Base-by-base conservation (phyloP, 139 green algal genomes). In the Volvox africanus region DNA sequence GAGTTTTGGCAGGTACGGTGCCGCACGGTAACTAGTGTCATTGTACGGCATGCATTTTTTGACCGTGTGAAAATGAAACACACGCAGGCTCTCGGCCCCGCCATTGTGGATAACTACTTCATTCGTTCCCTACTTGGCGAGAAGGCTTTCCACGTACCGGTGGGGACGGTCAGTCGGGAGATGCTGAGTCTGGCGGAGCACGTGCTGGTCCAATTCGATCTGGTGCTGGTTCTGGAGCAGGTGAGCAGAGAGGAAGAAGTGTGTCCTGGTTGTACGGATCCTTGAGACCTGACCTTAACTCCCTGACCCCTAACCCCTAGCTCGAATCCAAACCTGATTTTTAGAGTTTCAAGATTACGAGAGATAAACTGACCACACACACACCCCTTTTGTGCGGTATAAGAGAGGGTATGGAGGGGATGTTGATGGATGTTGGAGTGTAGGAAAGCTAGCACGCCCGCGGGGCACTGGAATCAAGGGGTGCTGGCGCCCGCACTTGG, bases 41-140 rank as follows among this genome's bases (percentile, higher is more conserved):
- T 55, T 55, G 44, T 55, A 55, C 44, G 44, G 44, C 44, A 55
- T 5, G 44, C 9, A 55, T 9, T 55, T 14, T 9, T 5, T 55
- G 9, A 55, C 44, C 44, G 5, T 55, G 44, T 14, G 44, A 55
- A 55, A 55, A 55, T 14, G 1, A 19, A 68, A 24, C 79, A 13
- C 37, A 0, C 32, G 79, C 82, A 88, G 82, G 32, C 24, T 18
- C 85, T 89, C 14, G 69, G 85, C 28, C 86, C 86, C 30, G 86
- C 86, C 21, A 81, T 90, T 13, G 75, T 90, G 55, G 86, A 90
- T 61, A 90, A 90, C 50, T 90, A 90, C 86, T 90, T 85, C 26
- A 65, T 84, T 61, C 73, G 86, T 22, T 84, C 75, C 32, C 86
- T 90, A 61, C 73, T 84, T 55, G 86, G 86, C 13, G 86, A 90